phyloP scores from a whole-genome alignment of 2,329 filamentous ascomycete species.

The Chalara sp. region DNA sequence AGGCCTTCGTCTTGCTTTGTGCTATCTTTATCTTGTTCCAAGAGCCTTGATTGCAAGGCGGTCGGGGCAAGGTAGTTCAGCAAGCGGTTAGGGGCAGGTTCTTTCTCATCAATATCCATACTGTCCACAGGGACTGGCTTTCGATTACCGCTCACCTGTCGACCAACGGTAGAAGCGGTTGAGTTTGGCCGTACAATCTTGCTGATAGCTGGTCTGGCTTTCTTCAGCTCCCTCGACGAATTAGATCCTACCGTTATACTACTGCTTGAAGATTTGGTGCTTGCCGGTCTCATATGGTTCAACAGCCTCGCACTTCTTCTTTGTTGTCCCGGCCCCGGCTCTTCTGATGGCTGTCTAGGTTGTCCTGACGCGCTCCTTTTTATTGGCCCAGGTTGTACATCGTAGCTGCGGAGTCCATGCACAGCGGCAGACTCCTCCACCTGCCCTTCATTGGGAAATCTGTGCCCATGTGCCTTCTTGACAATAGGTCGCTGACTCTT shows the following conservation, averaged over 20 bases:
- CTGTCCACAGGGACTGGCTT: conserved; percentile 62
- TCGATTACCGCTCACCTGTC: conserved; percentile 85
- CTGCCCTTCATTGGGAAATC: not conserved
- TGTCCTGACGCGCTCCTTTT: conserved; percentile 94
- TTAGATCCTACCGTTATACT: conserved; percentile 46
- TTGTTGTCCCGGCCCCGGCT: conserved; percentile 51
- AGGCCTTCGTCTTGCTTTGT: conserved; percentile 69
- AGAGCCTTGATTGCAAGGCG: conserved; percentile 19
- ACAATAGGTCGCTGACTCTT: conserved; percentile 27
- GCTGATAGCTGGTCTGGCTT: conserved; percentile 68
- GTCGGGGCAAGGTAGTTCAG: conserved; percentile 22
- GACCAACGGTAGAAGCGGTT: conserved; percentile 66
- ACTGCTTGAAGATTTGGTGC: conserved; percentile 27
- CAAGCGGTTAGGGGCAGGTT: conserved; percentile 32
- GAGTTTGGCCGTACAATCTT: conserved; percentile 60
- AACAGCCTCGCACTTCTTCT: conserved; percentile 69
- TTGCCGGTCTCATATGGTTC: conserved; percentile 59
- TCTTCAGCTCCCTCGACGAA: conserved; percentile 71
- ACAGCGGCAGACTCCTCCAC: conserved; percentile 22
- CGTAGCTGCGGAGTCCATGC: conserved; percentile 17
- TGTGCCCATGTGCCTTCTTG: conserved; percentile 20
- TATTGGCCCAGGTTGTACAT: conserved; percentile 41
- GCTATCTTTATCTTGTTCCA: conserved; percentile 39
- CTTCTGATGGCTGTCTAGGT: conserved; percentile 48
- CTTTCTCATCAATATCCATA: conserved; percentile 64